Base-by-base conservation (phyloP, 1,139 yeast species). In the Yarrowia galli region DNA sequence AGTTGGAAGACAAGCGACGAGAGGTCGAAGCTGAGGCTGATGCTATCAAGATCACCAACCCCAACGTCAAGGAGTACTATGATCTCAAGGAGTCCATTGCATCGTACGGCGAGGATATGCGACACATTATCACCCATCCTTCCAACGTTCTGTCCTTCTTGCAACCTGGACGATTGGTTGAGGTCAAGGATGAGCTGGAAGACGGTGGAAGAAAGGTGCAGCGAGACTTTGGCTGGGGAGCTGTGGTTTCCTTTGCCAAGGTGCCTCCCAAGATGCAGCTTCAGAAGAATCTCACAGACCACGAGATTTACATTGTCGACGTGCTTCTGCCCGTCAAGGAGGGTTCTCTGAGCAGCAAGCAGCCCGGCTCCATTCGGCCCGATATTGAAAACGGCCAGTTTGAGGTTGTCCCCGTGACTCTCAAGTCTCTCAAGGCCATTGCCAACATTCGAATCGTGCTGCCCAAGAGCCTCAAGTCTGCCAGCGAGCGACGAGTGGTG, bases 211-310 rank as follows among this genome's bases (percentile, higher is more conserved):
- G 69, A 18, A 73, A 68, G 42, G 69, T 70, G 35, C 79, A 71
- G 18, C 70, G 75, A 4, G 91, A 92, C 71, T 96, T 92, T 76
- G 98, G 97, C 13, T 96, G 99, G 99, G 98, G 95, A 68, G 90
- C 91, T 77, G 95, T 93, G 23, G 88, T 91, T 10, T 85, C 87
- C 48, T 91, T 88, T 74, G 83, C 85, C 64, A 92, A 92, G 77
- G 80, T 70, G 70, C 69, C 69, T 71, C 73, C 69, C 63, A 72
- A 42, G 69, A 70, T 67, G 66, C 74, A 73, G 61, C 61, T 67
- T 20, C 69, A 69, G 45, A 65, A 71, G 25, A 69, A 68, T 42
- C 81, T 16, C 88, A 81, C 88, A 16, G 96, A 91, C 71, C 97
- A 93, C 77, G 97, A 95, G 76, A 86, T 97, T 0, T 92, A 92